A percentile compares a stretch with the other conserved stretches of the same genome.
These are phyloP conservation scores for Cutaneotrichosporon mucoides DNA, from an alignment of 1,284 basidiomycete species.

Conservation along the genomic window DNA sequence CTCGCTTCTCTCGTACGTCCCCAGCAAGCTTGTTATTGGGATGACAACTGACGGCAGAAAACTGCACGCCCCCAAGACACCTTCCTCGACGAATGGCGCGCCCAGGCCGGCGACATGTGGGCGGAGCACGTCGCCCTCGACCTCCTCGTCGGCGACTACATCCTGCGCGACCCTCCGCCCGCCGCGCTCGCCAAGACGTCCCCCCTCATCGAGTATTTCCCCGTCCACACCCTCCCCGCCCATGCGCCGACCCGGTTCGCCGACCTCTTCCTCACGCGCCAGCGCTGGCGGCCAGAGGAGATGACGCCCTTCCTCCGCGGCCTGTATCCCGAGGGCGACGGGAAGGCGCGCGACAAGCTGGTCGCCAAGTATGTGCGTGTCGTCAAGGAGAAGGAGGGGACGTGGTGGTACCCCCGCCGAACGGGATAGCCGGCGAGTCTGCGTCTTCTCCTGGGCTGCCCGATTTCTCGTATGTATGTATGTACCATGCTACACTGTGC, in stretches of 20 bases:
- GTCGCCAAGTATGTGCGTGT: slow-evolving; percentile 78
- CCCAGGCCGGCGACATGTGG: slow-evolving; percentile 69
- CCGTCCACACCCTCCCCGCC: slow-evolving; percentile 64
- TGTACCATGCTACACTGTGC: neutral
- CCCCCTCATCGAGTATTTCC: slow-evolving; percentile 61
- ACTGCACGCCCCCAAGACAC: slow-evolving; percentile 46
- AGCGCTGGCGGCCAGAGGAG: slow-evolving; percentile 72
- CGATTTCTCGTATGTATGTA: neutral
- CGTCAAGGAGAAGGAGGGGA: slow-evolving; percentile 61
- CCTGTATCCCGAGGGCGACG: slow-evolving; percentile 62
- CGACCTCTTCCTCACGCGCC: slow-evolving; percentile 73
- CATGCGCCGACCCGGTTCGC: slow-evolving; percentile 72
- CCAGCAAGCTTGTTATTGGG: slow-evolving; percentile 51
- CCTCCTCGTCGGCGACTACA: slow-evolving; percentile 63
- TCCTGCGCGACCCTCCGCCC: slow-evolving; percentile 43
- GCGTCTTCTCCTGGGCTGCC: too few species aligned
- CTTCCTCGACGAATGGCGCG: slow-evolving; percentile 65
- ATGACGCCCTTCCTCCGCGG: slow-evolving; percentile 75
- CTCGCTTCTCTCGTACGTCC: slow-evolving; percentile 61
- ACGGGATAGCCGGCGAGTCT: too few species aligned
- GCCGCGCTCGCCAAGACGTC: slow-evolving; percentile 24
- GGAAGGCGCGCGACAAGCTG: slow-evolving; percentile 78
- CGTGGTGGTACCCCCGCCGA: slow-evolving; percentile 46
- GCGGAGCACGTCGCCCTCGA: slow-evolving; percentile 57
- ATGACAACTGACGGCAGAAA: slow-evolving; percentile 55